Conservation (phyloP, 2,329 filamentous ascomycete species). For the Lasiodiplodia sp. region DNA sequence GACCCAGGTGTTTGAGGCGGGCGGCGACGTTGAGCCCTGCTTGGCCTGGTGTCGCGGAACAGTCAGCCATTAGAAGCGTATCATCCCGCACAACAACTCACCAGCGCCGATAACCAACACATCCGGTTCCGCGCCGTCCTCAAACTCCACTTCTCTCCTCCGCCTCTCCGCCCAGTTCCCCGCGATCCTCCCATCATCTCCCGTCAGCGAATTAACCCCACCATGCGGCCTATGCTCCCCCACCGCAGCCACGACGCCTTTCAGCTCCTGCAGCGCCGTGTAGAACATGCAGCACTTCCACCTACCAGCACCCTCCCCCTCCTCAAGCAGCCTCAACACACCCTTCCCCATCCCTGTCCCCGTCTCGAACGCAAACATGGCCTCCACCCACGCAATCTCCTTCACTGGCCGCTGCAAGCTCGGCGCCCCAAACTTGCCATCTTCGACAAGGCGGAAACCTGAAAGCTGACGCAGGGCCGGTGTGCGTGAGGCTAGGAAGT, state of each 20-base stretch:
- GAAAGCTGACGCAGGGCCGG: slow-evolving; percentile 35
- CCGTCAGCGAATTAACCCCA: slow-evolving; percentile 66
- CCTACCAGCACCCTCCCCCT: slow-evolving; percentile 39
- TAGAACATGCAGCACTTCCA: slow-evolving; percentile 73
- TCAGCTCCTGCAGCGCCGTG: slow-evolving; percentile 64
- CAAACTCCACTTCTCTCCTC: slow-evolving; percentile 38
- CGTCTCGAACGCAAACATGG: slow-evolving; percentile 64
- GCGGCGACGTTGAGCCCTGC: slow-evolving; percentile 44
- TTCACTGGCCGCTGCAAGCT: slow-evolving; percentile 58
- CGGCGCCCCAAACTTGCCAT: slow-evolving; percentile 55
- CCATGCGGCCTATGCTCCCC: slow-evolving; percentile 61
- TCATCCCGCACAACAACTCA: slow-evolving; percentile 4
- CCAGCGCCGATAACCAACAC: slow-evolving; percentile 66
- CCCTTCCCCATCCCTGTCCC: slow-evolving; percentile 64
- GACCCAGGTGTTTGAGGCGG: slow-evolving; percentile 49
- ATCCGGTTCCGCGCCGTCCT: slow-evolving; percentile 55
- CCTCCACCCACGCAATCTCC: slow-evolving; percentile 62
- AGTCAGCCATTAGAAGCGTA: neutral
- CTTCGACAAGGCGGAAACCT: slow-evolving; percentile 40
- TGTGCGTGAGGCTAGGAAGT: slow-evolving; percentile 51
- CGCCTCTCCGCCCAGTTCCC: slow-evolving; percentile 55
- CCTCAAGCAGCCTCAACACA: slow-evolving; percentile 59
- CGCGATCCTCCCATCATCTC: slow-evolving; percentile 60
- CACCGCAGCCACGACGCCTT: slow-evolving; percentile 59
- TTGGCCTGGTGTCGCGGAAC: slow-evolving; percentile 35